These are phyloP conservation scores for Triangularia setosa DNA, from an alignment of 2,329 filamentous ascomycete species.

Conservation along the genomic window DNA sequence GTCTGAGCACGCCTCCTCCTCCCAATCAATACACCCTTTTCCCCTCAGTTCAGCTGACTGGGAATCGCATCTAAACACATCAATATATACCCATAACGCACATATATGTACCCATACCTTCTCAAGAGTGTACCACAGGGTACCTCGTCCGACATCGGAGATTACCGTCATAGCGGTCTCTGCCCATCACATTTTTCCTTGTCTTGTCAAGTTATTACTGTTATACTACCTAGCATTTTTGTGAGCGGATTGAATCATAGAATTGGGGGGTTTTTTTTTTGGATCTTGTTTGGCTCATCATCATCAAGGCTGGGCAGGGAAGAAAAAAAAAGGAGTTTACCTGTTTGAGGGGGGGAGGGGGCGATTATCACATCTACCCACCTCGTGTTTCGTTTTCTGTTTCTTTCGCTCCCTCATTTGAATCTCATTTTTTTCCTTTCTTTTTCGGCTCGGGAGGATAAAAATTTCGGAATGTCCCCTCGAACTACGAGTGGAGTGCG, in stretches of 20 bases:
- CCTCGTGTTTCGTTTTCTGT: neutral
- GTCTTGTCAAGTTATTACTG: neutral
- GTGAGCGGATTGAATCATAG: neutral
- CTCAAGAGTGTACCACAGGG: neutral
- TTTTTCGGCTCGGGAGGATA: neutral
- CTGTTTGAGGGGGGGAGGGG: neutral
- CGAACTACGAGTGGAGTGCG: neutral
- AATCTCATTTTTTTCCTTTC: neutral
- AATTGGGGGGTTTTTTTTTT: neutral
- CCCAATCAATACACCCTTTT: slow-evolving; percentile 47
- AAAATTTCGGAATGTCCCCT: neutral
- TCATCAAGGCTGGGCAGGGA: neutral
- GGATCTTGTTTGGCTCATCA: neutral
- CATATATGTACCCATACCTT: slow-evolving; percentile 3
- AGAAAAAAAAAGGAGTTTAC: slow-evolving; percentile 1
- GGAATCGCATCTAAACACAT: slow-evolving; percentile 22
- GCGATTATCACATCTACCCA: neutral
- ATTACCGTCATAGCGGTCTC: neutral
- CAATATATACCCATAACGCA: neutral
- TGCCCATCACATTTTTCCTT: slow-evolving; percentile 1
- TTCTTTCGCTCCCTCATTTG: neutral
- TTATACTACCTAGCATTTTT: slow-evolving; percentile 5
- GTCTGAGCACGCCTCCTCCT: slow-evolving; percentile 42
- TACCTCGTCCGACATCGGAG: slow-evolving; percentile 1
- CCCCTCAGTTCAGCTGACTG: slow-evolving; percentile 31